phyloP scores from a whole-genome alignment of 73 alveolate genomes.

The Paramecium pentaurelia region DNA sequence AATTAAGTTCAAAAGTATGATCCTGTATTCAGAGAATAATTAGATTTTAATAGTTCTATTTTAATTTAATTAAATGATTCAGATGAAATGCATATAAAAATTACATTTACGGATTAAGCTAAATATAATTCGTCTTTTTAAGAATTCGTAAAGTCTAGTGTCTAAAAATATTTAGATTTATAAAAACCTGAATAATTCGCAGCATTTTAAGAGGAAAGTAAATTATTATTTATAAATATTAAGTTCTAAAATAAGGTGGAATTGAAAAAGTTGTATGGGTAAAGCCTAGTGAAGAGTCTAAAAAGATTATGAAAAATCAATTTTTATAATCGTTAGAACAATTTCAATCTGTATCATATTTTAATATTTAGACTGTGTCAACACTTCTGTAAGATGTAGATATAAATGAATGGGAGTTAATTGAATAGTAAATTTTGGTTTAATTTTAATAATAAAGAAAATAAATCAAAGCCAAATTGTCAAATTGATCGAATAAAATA shows the following conservation, averaged over 20 bases:
- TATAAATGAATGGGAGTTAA: background rate
- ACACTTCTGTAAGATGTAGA: background rate
- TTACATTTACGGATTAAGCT: background rate
- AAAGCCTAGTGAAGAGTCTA: background rate
- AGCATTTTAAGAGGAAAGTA: background rate
- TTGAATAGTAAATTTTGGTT: background rate
- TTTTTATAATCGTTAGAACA: background rate
- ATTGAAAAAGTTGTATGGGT: conserved; percentile 5
- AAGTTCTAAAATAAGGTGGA: background rate
- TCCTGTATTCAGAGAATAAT: background rate
- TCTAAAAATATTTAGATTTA: background rate
- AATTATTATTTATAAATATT: background rate
- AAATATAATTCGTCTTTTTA: background rate
- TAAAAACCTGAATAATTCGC: background rate
- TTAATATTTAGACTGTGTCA: background rate
- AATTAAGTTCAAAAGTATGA: background rate
- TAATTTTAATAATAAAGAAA: background rate
- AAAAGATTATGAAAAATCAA: background rate
- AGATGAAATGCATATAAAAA: background rate
- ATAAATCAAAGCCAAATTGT: background rate
- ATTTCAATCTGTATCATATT: background rate
- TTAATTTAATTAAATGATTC: background rate
- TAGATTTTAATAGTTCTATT: conserved; percentile 4
- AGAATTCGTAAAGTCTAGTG: background rate
- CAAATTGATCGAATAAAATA: background rate